Base-by-base conservation (phyloP, 2,329 filamentous ascomycete species). In the Diaporthe caulivora region DNA sequence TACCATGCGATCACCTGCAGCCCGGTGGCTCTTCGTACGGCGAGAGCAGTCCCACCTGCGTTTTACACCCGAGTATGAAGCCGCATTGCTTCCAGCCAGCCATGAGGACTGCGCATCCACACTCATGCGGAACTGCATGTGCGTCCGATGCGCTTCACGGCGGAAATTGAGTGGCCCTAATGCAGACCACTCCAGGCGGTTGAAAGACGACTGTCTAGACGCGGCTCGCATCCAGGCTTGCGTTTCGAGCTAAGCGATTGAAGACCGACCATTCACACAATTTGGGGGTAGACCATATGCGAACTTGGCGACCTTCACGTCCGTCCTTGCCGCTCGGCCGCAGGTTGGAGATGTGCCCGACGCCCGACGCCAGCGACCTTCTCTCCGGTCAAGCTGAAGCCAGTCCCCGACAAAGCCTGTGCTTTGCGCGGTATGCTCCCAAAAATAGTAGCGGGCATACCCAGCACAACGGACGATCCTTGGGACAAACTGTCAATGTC, bases 401-500 rank as follows among this genome's bases (percentile, higher is more conserved):
- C 44, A 47, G n/a, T 15, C 29, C 40, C 31, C 21, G 44, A 18
- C 29, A 42, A n/a, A 53, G 68, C 68, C 11, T 49, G 53, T 10
- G 44, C 54, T 53, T 18, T 53, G 29, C 68, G 9, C 26, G 24
- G 55, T 31, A 57, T 34, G 44, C 47, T 37, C 26, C 57, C 44
- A 62, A 55, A 44, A 44, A 65, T 53, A 68, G 60, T n/a, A 72
- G 7, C 62, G 69, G 69, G 24, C 42, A 69, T 57, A 57, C 55
- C 55, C 47, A 55, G 42, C 64, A 70, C n/a, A 51, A 24, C 44
- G 47, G 47, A 53, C 29, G 55, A 70, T 57, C 42, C 67, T 65
- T 49, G 42, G 62, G 51, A 67, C 57, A 51, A 70, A 42, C 64
- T 70, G 64, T 70, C 73, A 70, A 58, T 34, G 6, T 68, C 18